Conservation (phyloP, 2,329 filamentous ascomycete genomes). For the Elsinoe australis region DNA sequence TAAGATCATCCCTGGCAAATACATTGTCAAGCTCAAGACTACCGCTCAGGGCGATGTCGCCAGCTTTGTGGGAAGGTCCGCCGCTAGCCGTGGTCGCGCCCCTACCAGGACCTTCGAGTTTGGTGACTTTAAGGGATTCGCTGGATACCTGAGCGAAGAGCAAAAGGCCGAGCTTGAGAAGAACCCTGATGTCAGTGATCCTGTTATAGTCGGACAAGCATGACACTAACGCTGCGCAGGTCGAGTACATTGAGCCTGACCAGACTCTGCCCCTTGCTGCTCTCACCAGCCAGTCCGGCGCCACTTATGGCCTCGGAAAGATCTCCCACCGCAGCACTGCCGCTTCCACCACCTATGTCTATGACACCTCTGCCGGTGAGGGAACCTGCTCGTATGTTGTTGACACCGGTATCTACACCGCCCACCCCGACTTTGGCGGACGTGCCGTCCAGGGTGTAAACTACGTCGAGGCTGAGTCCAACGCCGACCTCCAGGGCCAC, state of each 20-base stretch:
- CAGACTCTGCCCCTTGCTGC: slow-evolving; percentile 12
- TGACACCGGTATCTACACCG: slow-evolving; percentile 41
- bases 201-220: background rate
- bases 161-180: slow-evolving; percentile 18
- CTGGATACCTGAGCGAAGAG: slow-evolving; percentile 18
- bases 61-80: slow-evolving; percentile 15
- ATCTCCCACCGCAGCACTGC: slow-evolving; percentile 21
- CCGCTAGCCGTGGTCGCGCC: slow-evolving; percentile 17
- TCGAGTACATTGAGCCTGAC: slow-evolving; percentile 17
- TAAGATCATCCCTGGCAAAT: slow-evolving; percentile 16
- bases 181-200: slow-evolving; percentile 16
- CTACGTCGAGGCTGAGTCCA: slow-evolving; percentile 27
- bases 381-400: slow-evolving; percentile 43
- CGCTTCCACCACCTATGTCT: slow-evolving; percentile 34
- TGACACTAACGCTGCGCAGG: background rate
- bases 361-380: slow-evolving; percentile 29
- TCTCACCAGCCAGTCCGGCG: slow-evolving; percentile 20
- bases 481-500: slow-evolving; percentile 50
- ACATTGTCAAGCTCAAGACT: slow-evolving; percentile 20
- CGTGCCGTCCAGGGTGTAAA: slow-evolving; percentile 38
- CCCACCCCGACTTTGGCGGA: slow-evolving; percentile 39
- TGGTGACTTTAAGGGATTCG: slow-evolving; percentile 18
- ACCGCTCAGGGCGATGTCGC: slow-evolving; percentile 13
- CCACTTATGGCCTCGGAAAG: slow-evolving; percentile 23
- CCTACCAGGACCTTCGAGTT: slow-evolving; percentile 18